Evolutionary conservation across 768 basidiomycete species (phyloP).

Genomic region (Auriculariales sp.): DNA sequence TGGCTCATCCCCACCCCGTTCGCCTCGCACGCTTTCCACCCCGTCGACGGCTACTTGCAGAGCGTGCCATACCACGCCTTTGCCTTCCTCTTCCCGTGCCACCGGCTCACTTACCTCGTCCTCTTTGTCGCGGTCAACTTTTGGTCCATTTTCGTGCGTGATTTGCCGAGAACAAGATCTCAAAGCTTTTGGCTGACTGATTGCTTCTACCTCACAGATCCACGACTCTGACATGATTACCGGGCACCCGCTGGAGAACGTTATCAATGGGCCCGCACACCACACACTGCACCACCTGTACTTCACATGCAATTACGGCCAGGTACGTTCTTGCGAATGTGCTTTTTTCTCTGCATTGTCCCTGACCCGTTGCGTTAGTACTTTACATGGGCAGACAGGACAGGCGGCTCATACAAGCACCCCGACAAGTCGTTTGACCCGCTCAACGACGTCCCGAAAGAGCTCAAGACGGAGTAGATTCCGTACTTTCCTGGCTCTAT

Average conservation of each 20-base stretch:
- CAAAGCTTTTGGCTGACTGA: background rate
- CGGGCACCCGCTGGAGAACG: conserved; percentile 69
- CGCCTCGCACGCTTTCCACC: conserved; percentile 96
- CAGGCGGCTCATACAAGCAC: conserved; percentile 76
- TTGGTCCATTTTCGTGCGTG: conserved; percentile 78
- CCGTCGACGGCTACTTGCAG: conserved; percentile 86
- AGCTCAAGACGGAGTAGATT: background rate
- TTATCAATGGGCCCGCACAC: conserved; percentile 97
- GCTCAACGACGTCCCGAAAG: conserved; percentile 40
- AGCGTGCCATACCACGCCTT: conserved; percentile 92
- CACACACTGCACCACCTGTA: conserved; percentile 95
- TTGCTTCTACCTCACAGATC: conserved; percentile 36
- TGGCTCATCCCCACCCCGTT: conserved; percentile 98
- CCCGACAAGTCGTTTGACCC: conserved; percentile 79
- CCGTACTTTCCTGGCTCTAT: no score
- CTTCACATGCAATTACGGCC: conserved; percentile 94
- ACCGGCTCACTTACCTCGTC: conserved; percentile 67
- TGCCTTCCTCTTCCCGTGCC: conserved; percentile 79
- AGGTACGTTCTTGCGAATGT: conserved; percentile 24
- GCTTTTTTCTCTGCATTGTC: background rate
- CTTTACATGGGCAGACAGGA: conserved; percentile 88
- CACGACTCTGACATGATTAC: conserved; percentile 99
- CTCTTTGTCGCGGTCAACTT: conserved; percentile 88
- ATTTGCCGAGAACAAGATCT: background rate
- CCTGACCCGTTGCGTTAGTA: conserved; percentile 40